These are phyloP conservation scores for Pyrenophora teres DNA, from an alignment of 2,329 filamentous ascomycete species.

Conservation along the genomic window DNA sequence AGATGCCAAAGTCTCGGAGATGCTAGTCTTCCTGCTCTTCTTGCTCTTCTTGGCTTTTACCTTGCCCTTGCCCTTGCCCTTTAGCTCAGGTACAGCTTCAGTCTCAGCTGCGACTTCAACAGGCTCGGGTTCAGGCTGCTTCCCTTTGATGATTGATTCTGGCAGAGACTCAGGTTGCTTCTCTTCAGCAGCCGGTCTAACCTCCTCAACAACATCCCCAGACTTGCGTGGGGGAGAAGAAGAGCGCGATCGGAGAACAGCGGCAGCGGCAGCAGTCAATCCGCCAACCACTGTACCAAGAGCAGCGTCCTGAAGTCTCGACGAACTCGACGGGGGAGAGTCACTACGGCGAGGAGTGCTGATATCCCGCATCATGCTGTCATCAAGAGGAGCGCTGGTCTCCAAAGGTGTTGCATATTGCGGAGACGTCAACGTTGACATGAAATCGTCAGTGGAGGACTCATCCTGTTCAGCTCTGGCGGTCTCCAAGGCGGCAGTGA, in stretches of 20 bases:
- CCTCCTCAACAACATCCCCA: constrained; percentile 23
- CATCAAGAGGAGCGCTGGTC: constrained; percentile 24
- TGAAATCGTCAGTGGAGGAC: constrained; percentile 12
- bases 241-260: constrained; percentile 21
- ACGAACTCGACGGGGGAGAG: constrained; percentile 27
- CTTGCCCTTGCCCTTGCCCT: constrained; percentile 29
- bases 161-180: constrained; percentile 4
- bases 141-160: too few relatives aligned
- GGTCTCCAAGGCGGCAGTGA: constrained; percentile 32
- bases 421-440: constrained; percentile 13
- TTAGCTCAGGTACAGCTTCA: constrained; percentile 16
- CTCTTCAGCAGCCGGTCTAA: constrained; percentile 10
- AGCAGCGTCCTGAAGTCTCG: constrained; percentile 35
- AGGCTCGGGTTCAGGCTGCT: constrained; percentile 1
- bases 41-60: constrained; percentile 30
- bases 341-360: constrained; percentile 14
- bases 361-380: constrained; percentile 28
- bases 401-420: constrained; percentile 4
- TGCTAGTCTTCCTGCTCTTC: constrained; percentile 36
- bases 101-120: constrained; percentile 13
- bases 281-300: constrained; percentile 36
- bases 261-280: constrained; percentile 26
- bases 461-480: constrained; percentile 19
- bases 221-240: constrained; percentile 20
- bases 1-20: constrained; percentile 4